Evolutionary conservation across 768 basidiomycete genomes (phyloP).

Genomic region (Strobilomyces confusus): DNA sequence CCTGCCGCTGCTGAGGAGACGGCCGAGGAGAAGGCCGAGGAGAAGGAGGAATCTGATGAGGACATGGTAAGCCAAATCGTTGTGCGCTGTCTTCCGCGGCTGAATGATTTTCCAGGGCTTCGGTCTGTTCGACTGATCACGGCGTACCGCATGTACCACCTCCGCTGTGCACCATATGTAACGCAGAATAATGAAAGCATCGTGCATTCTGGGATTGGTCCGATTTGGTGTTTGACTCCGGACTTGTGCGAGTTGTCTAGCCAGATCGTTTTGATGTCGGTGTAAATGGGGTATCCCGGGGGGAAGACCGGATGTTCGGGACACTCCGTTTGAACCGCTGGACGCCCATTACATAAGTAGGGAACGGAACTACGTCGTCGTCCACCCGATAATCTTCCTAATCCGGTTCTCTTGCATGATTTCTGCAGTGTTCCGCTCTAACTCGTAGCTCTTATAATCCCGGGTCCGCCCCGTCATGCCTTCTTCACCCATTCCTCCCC

Average conservation of each 20-base stretch:
- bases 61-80: slow-evolving; percentile 64
- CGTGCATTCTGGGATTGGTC: slow-evolving; percentile 5
- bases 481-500: slow-evolving; percentile 24
- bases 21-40: slow-evolving; percentile 72
- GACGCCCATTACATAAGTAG: neutral
- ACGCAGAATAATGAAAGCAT: slow-evolving; percentile 16
- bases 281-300: slow-evolving; percentile 8
- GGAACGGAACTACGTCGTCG: neutral
- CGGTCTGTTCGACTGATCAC: slow-evolving; percentile 79
- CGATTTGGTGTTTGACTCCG: neutral
- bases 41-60: slow-evolving; percentile 83
- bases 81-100: neutral
- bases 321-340: neutral
- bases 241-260: neutral
- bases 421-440: slow-evolving; percentile 15
- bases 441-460: slow-evolving; percentile 29
- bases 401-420: slow-evolving; percentile 26
- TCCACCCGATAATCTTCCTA: slow-evolving; percentile 33
- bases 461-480: slow-evolving; percentile 15
- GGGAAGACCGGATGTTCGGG: neutral
- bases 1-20: slow-evolving; percentile 58
- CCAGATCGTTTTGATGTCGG: neutral
- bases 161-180: slow-evolving; percentile 18
- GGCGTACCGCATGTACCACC: slow-evolving; percentile 13
- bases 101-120: slow-evolving; percentile 60